Percentiles rank a stretch among this genome's conserved stretches.
Conservation (phyloP, 164 flowering plant genomes). For the Nymphaea thermarum region DNA sequence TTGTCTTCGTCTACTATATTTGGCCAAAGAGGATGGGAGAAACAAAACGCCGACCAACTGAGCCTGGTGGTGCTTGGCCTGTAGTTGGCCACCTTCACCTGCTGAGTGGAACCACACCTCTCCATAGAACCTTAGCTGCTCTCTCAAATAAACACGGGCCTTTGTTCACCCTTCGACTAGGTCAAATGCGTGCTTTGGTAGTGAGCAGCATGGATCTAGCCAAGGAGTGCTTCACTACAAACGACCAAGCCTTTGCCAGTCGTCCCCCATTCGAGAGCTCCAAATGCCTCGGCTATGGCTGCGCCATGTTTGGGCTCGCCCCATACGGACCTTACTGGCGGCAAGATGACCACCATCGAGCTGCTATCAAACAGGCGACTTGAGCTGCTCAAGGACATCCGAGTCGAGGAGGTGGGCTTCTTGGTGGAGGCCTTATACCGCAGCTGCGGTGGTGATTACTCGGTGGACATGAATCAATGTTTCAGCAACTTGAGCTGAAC, state of each 20-base stretch:
- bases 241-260: slow-evolving; percentile 1
- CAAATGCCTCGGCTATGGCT: background rate
- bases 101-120: background rate
- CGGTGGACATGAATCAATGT: slow-evolving; percentile 26
- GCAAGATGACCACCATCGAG: slow-evolving; percentile 25
- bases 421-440: slow-evolving; percentile 14
- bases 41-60: background rate
- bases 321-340: slow-evolving; percentile 8
- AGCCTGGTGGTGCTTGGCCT: slow-evolving; percentile 1
- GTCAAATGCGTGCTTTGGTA: slow-evolving; percentile 3
- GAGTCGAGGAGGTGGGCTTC: slow-evolving; percentile 13
- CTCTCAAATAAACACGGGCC: slow-evolving; percentile 33
- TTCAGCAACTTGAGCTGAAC: slow-evolving; percentile 21
- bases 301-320: background rate
- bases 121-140: background rate
- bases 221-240: slow-evolving; percentile 6
- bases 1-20: too few species aligned
- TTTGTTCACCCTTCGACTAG: slow-evolving; percentile 23
- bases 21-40: too few species aligned
- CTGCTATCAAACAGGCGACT: slow-evolving; percentile 29
- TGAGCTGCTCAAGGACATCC: slow-evolving; percentile 19
- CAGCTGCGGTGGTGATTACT: slow-evolving; percentile 1
- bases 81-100: slow-evolving; percentile 4
- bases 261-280: background rate
- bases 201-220: background rate